These are phyloP conservation scores for Colletotrichum tamarilloi DNA, from an alignment of 2,329 filamentous ascomycete genomes.

Conservation along the genomic window DNA sequence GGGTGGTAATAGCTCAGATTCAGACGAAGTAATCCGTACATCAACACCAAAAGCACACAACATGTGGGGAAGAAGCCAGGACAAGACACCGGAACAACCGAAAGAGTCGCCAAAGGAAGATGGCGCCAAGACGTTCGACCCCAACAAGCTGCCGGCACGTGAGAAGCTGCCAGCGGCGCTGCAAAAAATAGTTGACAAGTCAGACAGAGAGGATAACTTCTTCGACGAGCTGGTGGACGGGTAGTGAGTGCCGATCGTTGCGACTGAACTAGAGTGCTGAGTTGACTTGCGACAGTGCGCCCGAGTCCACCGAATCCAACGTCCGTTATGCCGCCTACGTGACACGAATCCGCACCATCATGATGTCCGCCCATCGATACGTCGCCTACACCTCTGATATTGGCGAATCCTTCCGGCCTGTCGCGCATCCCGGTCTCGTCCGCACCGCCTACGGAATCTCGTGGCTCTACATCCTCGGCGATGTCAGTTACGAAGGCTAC, in stretches of 20 bases:
- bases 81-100: conserved; percentile 44
- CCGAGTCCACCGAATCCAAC: conserved; percentile 85
- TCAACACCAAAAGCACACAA: conserved; percentile 22
- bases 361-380: conserved; percentile 92
- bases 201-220: conserved; percentile 75
- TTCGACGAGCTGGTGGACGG: conserved; percentile 83
- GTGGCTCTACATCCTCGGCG: conserved; percentile 91
- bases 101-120: conserved; percentile 40
- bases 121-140: conserved; percentile 49
- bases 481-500: conserved; percentile 93
- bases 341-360: conserved; percentile 83
- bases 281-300: conserved; percentile 59
- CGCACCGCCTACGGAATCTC: conserved; percentile 88
- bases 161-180: conserved; percentile 65
- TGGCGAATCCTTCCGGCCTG: conserved; percentile 93
- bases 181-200: conserved; percentile 68
- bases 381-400: conserved; percentile 98
- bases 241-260: conserved; percentile 67
- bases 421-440: conserved; percentile 88
- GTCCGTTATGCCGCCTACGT: conserved; percentile 95
- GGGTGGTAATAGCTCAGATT: background rate
- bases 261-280: conserved; percentile 34
- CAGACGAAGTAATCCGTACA: conserved; percentile 29
- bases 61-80: conserved; percentile 54
- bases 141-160: conserved; percentile 58